Base-by-base conservation (phyloP, 2,329 filamentous ascomycete species). In the Penicillium sp. region DNA sequence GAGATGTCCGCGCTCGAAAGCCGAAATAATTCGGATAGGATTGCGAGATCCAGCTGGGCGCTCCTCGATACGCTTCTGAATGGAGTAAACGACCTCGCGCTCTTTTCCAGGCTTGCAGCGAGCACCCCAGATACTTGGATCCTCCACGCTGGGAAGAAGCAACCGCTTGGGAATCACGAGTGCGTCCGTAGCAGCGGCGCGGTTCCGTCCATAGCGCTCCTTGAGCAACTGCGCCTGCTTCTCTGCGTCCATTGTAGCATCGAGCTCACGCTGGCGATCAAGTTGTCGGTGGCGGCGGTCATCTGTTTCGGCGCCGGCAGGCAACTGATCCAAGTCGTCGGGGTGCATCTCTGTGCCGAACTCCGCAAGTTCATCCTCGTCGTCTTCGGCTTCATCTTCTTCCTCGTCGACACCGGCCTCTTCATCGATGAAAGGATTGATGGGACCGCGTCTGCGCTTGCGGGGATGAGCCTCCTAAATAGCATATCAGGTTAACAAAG, bases 391-490 rank as follows among this genome's bases (percentile, higher is more conserved):
- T 58, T 81, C 86, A 61, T 95, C 90, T 62, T 95, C 90, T 56
- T 95, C 84, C 51, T 88, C 93, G 66, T 97, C 93, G 60, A 98
- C 93, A 74, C 96, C 93, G 69, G 93, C 93, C 78, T 98, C 93
- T 65, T 92, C 89, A 83, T 98, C 93, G 74, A 98, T 84, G 82
- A 96, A 96, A 64, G 87, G 85, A 61, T 89, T 88, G 56, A 89
- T 83, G 57, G 81, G 81, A 57, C 87, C 83, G 69, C 84, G 86
- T 65, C 79, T 74, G 50, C 91, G 87, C 72, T 97, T 97, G 62
- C 87, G 82, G 49, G 88, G 88, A 65, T 89, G 82, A 50, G 78
- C 79, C 80, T 40, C 33, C 33, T 37, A 37, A 4, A 20, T 84
- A 60, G 29, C 47, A 57, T 9, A 44, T 38, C 50, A 46, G 48